Evolutionary conservation across 306 rosid genomes (phyloP).

Genomic region (Cucurbita argyrosperma): DNA sequence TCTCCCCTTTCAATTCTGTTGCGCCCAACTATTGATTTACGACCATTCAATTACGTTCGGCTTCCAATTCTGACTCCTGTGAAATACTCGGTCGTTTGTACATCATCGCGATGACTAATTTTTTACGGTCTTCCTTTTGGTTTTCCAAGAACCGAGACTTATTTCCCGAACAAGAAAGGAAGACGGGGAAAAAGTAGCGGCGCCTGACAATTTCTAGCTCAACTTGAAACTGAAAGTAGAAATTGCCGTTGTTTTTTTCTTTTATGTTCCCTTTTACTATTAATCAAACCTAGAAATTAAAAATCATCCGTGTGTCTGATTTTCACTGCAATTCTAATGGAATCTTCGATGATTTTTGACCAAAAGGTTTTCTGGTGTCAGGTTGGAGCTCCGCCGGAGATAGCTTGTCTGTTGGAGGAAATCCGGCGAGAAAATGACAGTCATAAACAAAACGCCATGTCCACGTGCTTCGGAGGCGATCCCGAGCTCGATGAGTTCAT

Average conservation of each 20-base stretch:
- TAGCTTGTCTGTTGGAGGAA: constrained; percentile 61
- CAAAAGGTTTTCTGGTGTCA: not conserved
- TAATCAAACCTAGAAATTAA: not conserved
- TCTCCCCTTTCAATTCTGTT: not conserved
- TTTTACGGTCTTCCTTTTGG: not conserved
- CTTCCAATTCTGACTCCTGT: not conserved
- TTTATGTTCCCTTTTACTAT: not conserved
- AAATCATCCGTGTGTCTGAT: not conserved
- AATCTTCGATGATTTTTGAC: not conserved
- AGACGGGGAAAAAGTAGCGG: not conserved
- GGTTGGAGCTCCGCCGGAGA: constrained; percentile 98
- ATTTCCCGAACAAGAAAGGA: not conserved
- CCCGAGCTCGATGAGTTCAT: constrained; percentile 99
- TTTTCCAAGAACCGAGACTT: not conserved
- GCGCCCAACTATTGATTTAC: not conserved
- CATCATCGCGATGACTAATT: not conserved
- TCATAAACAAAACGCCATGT: constrained; percentile 30
- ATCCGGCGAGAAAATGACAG: constrained; percentile 56
- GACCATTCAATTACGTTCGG: not conserved
- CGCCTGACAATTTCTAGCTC: not conserved
- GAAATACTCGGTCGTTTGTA: not conserved
- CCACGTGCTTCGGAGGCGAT: constrained; percentile 94
- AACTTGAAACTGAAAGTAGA: not conserved
- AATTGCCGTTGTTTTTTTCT: not conserved
- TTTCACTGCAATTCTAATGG: not conserved